Evolutionary conservation across 1,284 basidiomycete species (phyloP).

Genomic region (Boletus mariae): DNA sequence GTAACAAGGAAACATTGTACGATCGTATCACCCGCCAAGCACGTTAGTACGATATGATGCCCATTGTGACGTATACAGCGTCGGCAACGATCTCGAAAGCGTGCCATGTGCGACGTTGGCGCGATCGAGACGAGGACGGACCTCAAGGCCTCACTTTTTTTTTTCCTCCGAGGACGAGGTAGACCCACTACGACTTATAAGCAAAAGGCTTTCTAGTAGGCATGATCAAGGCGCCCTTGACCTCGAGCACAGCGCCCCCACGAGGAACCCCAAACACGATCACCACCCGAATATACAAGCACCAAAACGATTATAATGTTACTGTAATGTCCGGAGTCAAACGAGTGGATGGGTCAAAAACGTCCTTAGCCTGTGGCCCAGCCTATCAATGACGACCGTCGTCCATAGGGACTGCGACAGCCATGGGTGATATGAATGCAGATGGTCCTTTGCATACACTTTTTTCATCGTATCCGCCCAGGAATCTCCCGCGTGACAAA

Average conservation of each 20-base stretch:
- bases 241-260: not conserved
- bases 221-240: too few species aligned
- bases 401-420: not conserved
- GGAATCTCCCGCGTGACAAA: slow-evolving; percentile 41
- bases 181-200: not conserved
- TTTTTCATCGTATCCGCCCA: slow-evolving; percentile 21
- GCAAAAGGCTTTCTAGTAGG: too few species aligned
- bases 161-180: not conserved
- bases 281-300: not conserved
- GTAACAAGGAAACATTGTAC: too few species aligned
- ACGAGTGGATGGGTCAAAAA: not conserved
- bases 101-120: not conserved
- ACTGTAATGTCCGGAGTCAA: not conserved
- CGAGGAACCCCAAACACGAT: not conserved
- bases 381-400: not conserved
- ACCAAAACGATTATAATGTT: not conserved
- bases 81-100: not conserved
- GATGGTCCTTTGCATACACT: not conserved
- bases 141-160: not conserved
- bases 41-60: not conserved
- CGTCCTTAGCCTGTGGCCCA: not conserved
- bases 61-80: not conserved
- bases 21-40: not conserved
- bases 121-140: not conserved
- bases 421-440: not conserved